Conservation (phyloP, 257 asterid species). For the Fraxinus americana region DNA sequence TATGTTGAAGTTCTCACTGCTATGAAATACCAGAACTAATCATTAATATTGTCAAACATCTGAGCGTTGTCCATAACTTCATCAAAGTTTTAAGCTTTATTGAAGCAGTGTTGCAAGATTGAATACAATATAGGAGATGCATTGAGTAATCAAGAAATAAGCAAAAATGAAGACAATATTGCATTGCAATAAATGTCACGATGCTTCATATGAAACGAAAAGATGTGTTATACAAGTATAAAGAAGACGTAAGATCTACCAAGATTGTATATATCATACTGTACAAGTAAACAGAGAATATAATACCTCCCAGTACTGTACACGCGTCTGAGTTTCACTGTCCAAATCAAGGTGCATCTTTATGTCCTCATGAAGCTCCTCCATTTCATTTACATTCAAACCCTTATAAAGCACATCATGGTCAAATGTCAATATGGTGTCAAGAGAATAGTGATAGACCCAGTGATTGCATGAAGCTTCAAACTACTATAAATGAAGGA, state of each 20-base stretch:
- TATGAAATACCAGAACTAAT: neutral
- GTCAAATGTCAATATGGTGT: constrained; percentile 30
- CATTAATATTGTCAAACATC: constrained; percentile 29
- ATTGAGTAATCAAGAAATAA: constrained; percentile 14
- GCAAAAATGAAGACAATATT: constrained; percentile 9
- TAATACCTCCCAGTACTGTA: constrained; percentile 85
- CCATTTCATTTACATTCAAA: constrained; percentile 82
- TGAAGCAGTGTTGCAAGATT: constrained; percentile 1
- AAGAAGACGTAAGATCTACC: constrained; percentile 5
- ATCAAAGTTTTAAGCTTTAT: neutral
- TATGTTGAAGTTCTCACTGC: neutral
- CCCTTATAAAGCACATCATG: constrained; percentile 50
- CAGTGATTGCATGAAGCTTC: neutral
- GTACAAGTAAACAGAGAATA: neutral
- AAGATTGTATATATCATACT: neutral
- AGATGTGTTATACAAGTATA: constrained; percentile 14
- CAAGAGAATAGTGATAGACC: constrained; percentile 1
- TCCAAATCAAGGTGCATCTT: constrained; percentile 92
- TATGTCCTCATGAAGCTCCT: constrained; percentile 89
- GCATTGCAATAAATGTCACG: neutral
- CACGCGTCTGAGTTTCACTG: constrained; percentile 77
- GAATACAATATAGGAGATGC: neutral
- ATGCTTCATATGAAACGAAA: neutral
- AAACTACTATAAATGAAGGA: neutral
- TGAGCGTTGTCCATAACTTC: neutral